Conservation (phyloP, 2,329 filamentous ascomycete genomes). For the Botrytis medusae region DNA sequence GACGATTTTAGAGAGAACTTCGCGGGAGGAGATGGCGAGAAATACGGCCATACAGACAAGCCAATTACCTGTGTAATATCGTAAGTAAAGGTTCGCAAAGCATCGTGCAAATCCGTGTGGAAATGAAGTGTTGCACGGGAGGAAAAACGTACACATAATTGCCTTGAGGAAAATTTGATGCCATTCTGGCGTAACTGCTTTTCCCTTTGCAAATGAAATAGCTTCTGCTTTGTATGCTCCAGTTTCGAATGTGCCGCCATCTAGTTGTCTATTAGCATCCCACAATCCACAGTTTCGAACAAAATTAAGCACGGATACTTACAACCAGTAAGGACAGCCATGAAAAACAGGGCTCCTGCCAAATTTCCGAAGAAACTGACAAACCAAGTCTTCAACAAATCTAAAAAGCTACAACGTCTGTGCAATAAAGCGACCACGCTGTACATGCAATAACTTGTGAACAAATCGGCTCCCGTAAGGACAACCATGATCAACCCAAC, state of each 20-base stretch:
- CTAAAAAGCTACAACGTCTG: slow-evolving; percentile 41
- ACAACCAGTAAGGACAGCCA: slow-evolving; percentile 51
- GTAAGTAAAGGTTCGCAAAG: not conserved
- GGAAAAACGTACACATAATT: slow-evolving; percentile 47
- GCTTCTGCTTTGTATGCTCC: slow-evolving; percentile 47
- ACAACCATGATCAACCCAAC: slow-evolving; percentile 51
- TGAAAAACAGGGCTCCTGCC: slow-evolving; percentile 49
- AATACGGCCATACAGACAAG: slow-evolving; percentile 56
- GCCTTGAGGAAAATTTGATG: slow-evolving; percentile 54
- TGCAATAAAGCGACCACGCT: slow-evolving; percentile 48
- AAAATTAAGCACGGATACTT: slow-evolving; percentile 28
- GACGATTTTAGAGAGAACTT: slow-evolving; percentile 53
- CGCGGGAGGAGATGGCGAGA: slow-evolving; percentile 49
- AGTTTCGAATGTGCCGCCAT: slow-evolving; percentile 48
- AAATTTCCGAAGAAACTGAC: slow-evolving; percentile 52
- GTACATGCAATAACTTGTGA: slow-evolving; percentile 44
- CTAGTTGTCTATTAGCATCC: slow-evolving; percentile 31
- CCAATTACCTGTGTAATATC: slow-evolving; percentile 47
- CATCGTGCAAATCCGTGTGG: not conserved
- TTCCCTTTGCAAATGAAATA: slow-evolving; percentile 48
- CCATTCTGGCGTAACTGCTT: slow-evolving; percentile 50
- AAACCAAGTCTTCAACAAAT: slow-evolving; percentile 43
- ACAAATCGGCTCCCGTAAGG: slow-evolving; percentile 50
- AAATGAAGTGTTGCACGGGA: not conserved
- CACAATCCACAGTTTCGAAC: not conserved